Percentiles rank a stretch among this genome's conserved stretches.
These are phyloP conservation scores for Pseudozyma sp. DNA, from an alignment of 1,284 basidiomycete genomes.

Conservation along the genomic window DNA sequence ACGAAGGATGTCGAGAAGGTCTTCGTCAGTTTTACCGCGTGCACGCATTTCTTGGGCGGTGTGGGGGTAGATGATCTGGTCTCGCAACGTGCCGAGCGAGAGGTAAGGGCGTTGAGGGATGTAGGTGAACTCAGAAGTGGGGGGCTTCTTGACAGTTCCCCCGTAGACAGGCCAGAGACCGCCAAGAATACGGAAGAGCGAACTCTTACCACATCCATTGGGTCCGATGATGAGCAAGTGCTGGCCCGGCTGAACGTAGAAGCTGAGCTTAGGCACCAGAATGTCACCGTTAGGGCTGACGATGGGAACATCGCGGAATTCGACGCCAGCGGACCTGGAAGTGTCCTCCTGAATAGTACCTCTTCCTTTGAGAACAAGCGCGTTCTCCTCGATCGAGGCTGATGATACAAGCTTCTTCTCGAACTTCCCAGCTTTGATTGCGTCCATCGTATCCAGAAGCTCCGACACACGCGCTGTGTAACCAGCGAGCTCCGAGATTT, in stretches of 20 bases:
- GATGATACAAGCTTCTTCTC: constrained; percentile 86
- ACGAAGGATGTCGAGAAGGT: constrained; percentile 80
- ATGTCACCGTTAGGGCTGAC: constrained; percentile 96
- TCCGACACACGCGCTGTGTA: constrained; percentile 92
- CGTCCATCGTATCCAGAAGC: constrained; percentile 90
- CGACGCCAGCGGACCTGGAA: constrained; percentile 75
- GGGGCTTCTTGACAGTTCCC: constrained; percentile 92
- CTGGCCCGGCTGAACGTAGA: constrained; percentile 89
- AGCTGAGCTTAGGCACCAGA: constrained; percentile 80
- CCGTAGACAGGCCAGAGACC: constrained; percentile 97
- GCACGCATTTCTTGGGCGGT: constrained; percentile 73
- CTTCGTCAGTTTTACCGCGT: constrained; percentile 74
- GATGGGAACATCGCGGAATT: constrained; percentile 92
- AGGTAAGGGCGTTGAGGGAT: constrained; percentile 97
- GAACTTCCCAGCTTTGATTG: constrained; percentile 84
- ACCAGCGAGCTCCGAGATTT: constrained; percentile 92
- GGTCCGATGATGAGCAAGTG: constrained; percentile 71
- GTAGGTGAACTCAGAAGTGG: constrained; percentile 87
- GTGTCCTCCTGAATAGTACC: constrained; percentile 74
- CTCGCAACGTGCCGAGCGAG: constrained; percentile 89
- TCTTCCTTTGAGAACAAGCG: constrained; percentile 80
- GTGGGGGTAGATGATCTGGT: constrained; percentile 87
- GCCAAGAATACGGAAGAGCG: constrained; percentile 91
- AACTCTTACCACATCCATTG: constrained; percentile 76
- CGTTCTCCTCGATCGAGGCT: constrained; percentile 79